Percentiles rank a stretch among this genome's conserved stretches.
Conservation (phyloP, 2,329 filamentous ascomycete species). For the Neonectria sp. region DNA sequence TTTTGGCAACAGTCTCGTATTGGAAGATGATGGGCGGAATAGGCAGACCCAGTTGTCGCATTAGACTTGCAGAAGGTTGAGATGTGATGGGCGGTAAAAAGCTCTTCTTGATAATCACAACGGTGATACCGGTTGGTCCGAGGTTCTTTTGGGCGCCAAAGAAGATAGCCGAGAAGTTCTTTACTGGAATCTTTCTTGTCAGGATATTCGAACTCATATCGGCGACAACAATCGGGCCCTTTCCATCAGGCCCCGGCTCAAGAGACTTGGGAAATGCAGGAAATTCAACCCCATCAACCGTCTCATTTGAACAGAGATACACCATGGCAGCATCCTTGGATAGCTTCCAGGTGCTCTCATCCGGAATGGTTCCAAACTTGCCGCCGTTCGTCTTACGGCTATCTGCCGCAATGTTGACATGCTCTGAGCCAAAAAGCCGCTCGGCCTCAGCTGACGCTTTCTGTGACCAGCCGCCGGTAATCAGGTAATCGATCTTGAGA, state of each 20-base stretch:
- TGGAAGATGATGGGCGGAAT: slow-evolving; percentile 86
- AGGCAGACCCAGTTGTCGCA: slow-evolving; percentile 83
- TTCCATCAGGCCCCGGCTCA: slow-evolving; percentile 69
- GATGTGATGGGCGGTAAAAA: slow-evolving; percentile 78
- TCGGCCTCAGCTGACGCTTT: slow-evolving; percentile 90
- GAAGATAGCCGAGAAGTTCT: slow-evolving; percentile 88
- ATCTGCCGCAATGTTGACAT: slow-evolving; percentile 84
- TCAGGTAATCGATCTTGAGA: slow-evolving; percentile 88
- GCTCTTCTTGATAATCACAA: slow-evolving; percentile 86
- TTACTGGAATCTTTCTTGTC: slow-evolving; percentile 81
- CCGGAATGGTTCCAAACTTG: slow-evolving; percentile 89
- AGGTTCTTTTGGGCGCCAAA: slow-evolving; percentile 97
- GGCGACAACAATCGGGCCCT: slow-evolving; percentile 84
- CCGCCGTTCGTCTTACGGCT: slow-evolving; percentile 75
- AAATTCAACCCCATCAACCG: slow-evolving; percentile 94
- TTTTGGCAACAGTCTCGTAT: slow-evolving; percentile 89
- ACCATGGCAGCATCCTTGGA: slow-evolving; percentile 80
- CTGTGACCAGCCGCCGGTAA: slow-evolving; percentile 92
- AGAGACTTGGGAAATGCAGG: slow-evolving; percentile 77
- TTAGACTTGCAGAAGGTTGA: slow-evolving; percentile 76
- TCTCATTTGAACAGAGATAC: slow-evolving; percentile 96
- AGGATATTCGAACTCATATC: slow-evolving; percentile 98
- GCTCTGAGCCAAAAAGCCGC: slow-evolving; percentile 81
- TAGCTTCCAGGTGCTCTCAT: slow-evolving; percentile 82
- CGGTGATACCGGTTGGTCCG: slow-evolving; percentile 87